Evolutionary conservation across 106 monocot genomes (phyloP).

Genomic region (Agapanthus africanus): DNA sequence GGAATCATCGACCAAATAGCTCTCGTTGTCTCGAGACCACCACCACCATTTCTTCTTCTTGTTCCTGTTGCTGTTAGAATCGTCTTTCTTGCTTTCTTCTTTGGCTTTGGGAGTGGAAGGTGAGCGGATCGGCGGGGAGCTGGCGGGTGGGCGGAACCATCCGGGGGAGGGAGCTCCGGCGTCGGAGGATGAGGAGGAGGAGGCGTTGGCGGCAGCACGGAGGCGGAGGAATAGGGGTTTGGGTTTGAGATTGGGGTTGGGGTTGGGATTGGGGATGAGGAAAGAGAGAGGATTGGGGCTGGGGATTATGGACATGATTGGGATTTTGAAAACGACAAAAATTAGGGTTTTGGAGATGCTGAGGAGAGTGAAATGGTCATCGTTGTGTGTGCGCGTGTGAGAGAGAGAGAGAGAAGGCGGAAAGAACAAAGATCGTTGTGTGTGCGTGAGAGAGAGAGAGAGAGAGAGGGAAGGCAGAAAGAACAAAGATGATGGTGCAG

Average conservation of each 20-base stretch:
- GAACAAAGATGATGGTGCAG: too few relatives aligned
- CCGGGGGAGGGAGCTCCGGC: slow-evolving; percentile 27
- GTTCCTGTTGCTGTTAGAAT: slow-evolving; percentile 31
- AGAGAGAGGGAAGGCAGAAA: too few relatives aligned
- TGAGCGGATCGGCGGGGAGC: background rate
- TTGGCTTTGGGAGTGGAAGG: slow-evolving; percentile 29
- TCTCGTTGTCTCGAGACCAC: slow-evolving; percentile 75
- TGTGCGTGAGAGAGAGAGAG: too few relatives aligned
- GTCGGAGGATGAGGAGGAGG: too few relatives aligned
- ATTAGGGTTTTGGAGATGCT: background rate
- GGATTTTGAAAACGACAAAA: background rate
- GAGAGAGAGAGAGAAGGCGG: too few relatives aligned
- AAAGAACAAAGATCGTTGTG: too few relatives aligned
- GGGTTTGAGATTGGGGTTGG: background rate
- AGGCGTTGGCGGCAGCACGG: slow-evolving; percentile 26
- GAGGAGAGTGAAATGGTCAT: too few relatives aligned
- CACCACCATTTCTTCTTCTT: slow-evolving; percentile 67
- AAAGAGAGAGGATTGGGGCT: slow-evolving; percentile 17
- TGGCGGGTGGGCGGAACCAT: slow-evolving; percentile 52
- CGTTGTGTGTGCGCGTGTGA: too few relatives aligned
- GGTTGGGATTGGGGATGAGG: slow-evolving; percentile 6
- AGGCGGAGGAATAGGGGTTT: slow-evolving; percentile 13
- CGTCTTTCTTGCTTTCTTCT: slow-evolving; percentile 17
- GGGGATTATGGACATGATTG: slow-evolving; percentile 2
- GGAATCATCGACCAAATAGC: slow-evolving; percentile 54